Base-by-base conservation (phyloP, 371 early-diverging fungal genomes). In the Mortierella sp. region DNA sequence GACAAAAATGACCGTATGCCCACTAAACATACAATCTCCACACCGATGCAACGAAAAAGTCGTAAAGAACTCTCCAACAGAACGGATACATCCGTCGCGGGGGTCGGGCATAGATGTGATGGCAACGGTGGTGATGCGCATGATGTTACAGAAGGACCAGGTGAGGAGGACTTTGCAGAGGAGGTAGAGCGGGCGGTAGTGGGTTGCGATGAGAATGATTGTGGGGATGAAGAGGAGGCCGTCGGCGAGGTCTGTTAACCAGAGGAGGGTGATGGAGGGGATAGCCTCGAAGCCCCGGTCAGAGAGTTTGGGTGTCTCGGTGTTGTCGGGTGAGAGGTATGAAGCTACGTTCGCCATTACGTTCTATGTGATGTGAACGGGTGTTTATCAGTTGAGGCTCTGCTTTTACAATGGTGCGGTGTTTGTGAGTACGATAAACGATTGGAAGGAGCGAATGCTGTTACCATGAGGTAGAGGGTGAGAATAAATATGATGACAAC, bases 81-180 rank as follows among this genome's bases (percentile, higher is more conserved):
- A 87, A 76, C 87, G 91, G 70, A 90, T 83, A 77, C 93, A 92
- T 2, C 88, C 87, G 24, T 86, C 82, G 8, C 93, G 90, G 1
- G 93, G 92, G 68, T 92, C 93, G 5, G 91, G 92, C 41, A 91
- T 86, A 32, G 90, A 91, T 1, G 93, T 93, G 72, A 92, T 91
- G 18, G 91, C 93, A 77, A 93, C 88, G 12, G 93, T 92, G 48
- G 91, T 90, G 65, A 91, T 92, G 24, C 92, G 88, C 80, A 92
- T 88, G n/a, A 92, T 41, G 63, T 88, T 88, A 74, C 91, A 89
- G 41, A 92, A 76, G 0, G 87, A 78, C 91, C 91, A 91, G 46
- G 89, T 87, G 16, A 90, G 72, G 29, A 90, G 78, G 65, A 88
- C 82, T 58, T 90, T 89, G 27, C 87, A 88, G 32, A 90, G 81